Base-by-base conservation (phyloP, 2,329 filamentous ascomycete genomes). In the Acrodontium crateriforme region DNA sequence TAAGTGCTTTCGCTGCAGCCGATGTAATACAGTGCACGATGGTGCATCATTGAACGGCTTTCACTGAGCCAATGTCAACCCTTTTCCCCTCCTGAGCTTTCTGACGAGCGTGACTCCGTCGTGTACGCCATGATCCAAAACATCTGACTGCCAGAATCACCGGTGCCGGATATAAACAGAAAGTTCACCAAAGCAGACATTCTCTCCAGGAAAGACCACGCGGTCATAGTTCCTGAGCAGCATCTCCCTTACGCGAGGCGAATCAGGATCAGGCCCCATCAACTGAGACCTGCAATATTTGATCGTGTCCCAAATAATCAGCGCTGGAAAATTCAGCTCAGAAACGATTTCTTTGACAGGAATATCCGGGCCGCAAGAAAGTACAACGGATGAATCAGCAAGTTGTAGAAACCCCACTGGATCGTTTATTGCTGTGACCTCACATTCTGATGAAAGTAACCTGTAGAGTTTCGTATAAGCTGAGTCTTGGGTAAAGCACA, bases 101-200 rank as follows among this genome's bases (percentile, higher is more conserved):
- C n/a, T n/a, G n/a, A n/a, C n/a, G n/a, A n/a, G n/a, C n/a, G n/a
- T n/a, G n/a, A n/a, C n/a, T n/a, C n/a, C n/a, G n/a, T n/a, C n/a
- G n/a, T n/a, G n/a, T n/a, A n/a, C n/a, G n/a, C n/a, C n/a, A n/a
- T n/a, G n/a, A n/a, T n/a, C n/a, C n/a, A n/a, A n/a, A 24, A 16
- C 2, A 26, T 29, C 27, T 29, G 23, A 25, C n/a, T n/a, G 18
- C 18, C 18, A 20, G 18, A n/a, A 20, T 20, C 18, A 20, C 18
- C 18, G 18, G 8, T n/a, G 18, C 18, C 18, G 18, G 18, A 20
- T n/a, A n/a, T 20, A 20, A 8, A 20, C 18, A 8, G 18, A 20
- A 20, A 20, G 18, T 8, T 20, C n/a, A 8, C 18, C 18, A 20
- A 20, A 20, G 18, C n/a, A 20, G 8, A 8, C n/a, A 8, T 20